These are phyloP conservation scores for Mycotypha africana DNA, from an alignment of 371 early-diverging fungal genomes.

Conservation along the genomic window DNA sequence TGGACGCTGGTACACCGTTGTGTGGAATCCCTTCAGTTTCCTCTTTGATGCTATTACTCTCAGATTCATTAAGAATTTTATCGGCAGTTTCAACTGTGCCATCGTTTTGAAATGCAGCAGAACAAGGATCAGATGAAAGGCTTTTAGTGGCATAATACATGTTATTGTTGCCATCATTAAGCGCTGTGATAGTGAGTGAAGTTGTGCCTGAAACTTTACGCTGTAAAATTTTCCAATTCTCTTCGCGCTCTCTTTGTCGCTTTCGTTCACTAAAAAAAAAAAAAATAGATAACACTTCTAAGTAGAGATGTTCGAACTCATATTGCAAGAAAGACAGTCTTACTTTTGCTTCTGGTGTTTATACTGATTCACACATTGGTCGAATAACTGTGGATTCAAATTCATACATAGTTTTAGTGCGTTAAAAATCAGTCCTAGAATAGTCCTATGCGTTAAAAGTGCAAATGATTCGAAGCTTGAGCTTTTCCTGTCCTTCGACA, in stretches of 20 bases:
- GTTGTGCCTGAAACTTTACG: constrained; percentile 44
- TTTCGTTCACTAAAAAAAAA: constrained; percentile 69
- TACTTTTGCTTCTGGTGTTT: constrained; percentile 80
- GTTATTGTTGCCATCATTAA: too few species aligned
- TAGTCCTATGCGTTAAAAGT: constrained; percentile 65
- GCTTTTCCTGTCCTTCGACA: too few species aligned
- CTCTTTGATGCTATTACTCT: too few species aligned
- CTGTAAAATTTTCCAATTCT: constrained; percentile 78
- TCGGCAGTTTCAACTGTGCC: too few species aligned
- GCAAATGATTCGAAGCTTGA: too few species aligned
- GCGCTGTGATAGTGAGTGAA: constrained; percentile 15
- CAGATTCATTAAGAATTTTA: too few species aligned
- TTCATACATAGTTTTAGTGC: constrained; percentile 95
- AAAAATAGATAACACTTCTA: not conserved
- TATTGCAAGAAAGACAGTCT: too few species aligned
- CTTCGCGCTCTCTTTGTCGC: constrained; percentile 81
- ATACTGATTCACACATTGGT: constrained; percentile 84
- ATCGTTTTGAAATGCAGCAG: too few species aligned
- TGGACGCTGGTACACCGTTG: constrained; percentile 23
- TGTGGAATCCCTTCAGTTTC: too few species aligned
- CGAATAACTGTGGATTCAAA: constrained; percentile 89
- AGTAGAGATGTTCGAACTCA: not conserved
- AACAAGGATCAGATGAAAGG: too few species aligned
- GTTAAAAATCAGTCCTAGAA: constrained; percentile 91
- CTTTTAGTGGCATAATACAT: too few species aligned